phyloP scores from a whole-genome alignment of 1,284 basidiomycete species.

The Porogramme epimiltina region DNA sequence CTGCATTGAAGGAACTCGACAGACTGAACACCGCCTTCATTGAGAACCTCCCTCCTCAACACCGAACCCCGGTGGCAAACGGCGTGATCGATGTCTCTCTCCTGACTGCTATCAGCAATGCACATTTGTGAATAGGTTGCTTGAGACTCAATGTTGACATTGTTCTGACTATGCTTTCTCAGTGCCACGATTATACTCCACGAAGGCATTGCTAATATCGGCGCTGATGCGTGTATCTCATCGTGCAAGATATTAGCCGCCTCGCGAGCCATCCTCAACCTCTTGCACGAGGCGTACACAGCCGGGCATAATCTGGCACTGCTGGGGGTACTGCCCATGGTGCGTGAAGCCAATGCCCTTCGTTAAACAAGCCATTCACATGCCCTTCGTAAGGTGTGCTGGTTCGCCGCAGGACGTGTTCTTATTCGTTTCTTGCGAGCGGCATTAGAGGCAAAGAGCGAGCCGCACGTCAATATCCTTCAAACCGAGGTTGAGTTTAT shows the following conservation, averaged over 20 bases:
- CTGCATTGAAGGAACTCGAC: constrained; percentile 69
- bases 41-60: constrained; percentile 57
- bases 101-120: constrained; percentile 62
- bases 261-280: constrained; percentile 63
- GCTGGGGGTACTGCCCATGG: constrained; percentile 62
- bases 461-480: constrained; percentile 55
- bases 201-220: constrained; percentile 69
- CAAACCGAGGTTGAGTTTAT: constrained; percentile 66
- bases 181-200: constrained; percentile 69
- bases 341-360: constrained; percentile 30
- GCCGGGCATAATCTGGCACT: constrained; percentile 72
- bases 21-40: constrained; percentile 56
- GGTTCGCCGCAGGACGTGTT: constrained; percentile 67
- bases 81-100: constrained; percentile 66
- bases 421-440: constrained; percentile 64
- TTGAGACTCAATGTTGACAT: too few relatives aligned
- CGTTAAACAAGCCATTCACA: too few relatives aligned
- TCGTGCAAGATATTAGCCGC: constrained; percentile 66
- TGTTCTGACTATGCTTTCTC: too few relatives aligned
- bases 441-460: constrained; percentile 52
- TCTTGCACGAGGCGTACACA: constrained; percentile 65
- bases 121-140: constrained; percentile 57
- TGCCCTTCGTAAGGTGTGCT: constrained; percentile 52
- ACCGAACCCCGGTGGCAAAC: constrained; percentile 51
- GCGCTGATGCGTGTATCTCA: constrained; percentile 59